Evolutionary conservation across 345 rosid genomes (phyloP), one percentile per base, ranked within the genome.

Genomic region (Rhodamnia argentea): DNA sequence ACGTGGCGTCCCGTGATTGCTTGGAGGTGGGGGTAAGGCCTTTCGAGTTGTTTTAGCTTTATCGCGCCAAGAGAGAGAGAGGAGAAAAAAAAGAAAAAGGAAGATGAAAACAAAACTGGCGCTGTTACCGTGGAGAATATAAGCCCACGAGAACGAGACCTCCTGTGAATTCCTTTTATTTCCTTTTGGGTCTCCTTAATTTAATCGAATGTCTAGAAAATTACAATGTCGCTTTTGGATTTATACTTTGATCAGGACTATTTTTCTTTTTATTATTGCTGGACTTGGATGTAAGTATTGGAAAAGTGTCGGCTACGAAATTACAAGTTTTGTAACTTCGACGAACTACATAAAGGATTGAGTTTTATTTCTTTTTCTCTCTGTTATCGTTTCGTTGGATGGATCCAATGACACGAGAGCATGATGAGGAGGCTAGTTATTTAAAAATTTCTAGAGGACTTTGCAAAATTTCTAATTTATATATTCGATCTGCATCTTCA

Each of bases 401-500:
- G 13, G n/a, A 60, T n/a, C 20, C 42, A 9, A 37, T 2, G 3
- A 0, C 81, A 20, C 13, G 0, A 18, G 14, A 18, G 14, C 47
- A 44, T 4, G 8, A 2, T 3, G 47, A n/a, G n/a, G n/a, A n/a
- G 22, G 26, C 24, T 37, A 3, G 37, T 70, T 44, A 18, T 70
- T 37, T 20, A 24, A 13, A 37, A 14, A 22, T 11, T 16, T 24
- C 0, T 4, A 10, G 10, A 32, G 6, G 32, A 64, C 40, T 32
- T 1, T 64, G 1, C 20, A 32, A 64, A 44, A 37, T 37, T 1
- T 0, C 7, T 8, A 5, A 6, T 29, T 18, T 12, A 7, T 1
- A 16, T 3, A 3, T 16, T 16, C 56, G 22, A 53, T 2, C 22
- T 37, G 40, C 40, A 37, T 3, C 40, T 37, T 3, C 40, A 3